Evolutionary conservation across 1,284 basidiomycete genomes (phyloP).

Genomic region (Xerocomus cyaneibrunnescens): DNA sequence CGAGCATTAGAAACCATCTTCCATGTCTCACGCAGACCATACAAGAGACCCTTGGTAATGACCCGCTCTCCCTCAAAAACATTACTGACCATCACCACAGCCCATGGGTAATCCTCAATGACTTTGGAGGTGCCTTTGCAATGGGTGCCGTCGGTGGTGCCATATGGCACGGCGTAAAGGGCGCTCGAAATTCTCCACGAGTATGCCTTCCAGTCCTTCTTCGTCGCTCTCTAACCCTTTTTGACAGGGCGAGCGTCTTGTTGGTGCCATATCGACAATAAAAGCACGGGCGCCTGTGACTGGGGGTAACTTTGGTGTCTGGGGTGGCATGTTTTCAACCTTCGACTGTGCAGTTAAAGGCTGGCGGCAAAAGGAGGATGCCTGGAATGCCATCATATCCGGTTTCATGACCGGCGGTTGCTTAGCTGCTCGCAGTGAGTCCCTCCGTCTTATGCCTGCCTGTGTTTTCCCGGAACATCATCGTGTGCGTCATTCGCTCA

Average conservation of each 20-base stretch:
- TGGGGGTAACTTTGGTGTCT: constrained; percentile 97
- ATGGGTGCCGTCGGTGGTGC: constrained; percentile 96
- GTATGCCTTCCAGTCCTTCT: constrained; percentile 39
- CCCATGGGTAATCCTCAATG: constrained; percentile 98
- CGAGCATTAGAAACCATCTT: neutral
- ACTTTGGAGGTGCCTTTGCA: constrained; percentile 95
- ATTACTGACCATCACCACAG: constrained; percentile 42
- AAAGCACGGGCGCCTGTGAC: constrained; percentile 98
- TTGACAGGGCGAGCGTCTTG: constrained; percentile 81
- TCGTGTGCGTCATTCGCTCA: constrained; percentile 10
- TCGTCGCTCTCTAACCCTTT: neutral
- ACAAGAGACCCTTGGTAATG: constrained; percentile 86
- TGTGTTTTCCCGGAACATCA: neutral
- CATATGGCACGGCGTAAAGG: constrained; percentile 99
- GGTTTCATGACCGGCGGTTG: constrained; percentile 99
- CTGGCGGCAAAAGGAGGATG: constrained; percentile 97
- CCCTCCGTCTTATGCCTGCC: neutral
- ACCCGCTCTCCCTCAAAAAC: neutral
- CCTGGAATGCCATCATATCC: constrained; percentile 98
- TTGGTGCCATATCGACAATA: constrained; percentile 94
- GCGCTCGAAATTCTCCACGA: constrained; percentile 93
- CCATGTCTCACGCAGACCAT: constrained; percentile 87
- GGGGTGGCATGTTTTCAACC: constrained; percentile 97
- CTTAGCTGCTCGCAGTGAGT: constrained; percentile 90
- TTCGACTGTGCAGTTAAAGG: constrained; percentile 99